Evolutionary conservation across 345 rosid species (phyloP).

Genomic region (Citrus medica): DNA sequence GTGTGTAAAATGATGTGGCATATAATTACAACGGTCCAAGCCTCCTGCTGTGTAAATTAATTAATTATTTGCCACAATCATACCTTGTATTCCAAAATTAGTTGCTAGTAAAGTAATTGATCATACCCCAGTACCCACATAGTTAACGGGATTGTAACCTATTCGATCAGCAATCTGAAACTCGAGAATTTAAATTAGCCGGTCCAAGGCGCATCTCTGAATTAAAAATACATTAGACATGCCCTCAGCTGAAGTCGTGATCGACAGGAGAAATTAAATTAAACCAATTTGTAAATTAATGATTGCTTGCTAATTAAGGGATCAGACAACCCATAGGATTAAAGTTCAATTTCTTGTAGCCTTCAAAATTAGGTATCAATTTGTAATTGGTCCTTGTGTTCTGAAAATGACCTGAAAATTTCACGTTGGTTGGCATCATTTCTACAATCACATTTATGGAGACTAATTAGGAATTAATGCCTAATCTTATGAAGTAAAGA

Average conservation of each 20-base stretch:
- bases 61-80: not conserved
- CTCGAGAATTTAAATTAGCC: not conserved
- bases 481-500: no score
- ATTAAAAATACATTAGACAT: conserved; percentile 12
- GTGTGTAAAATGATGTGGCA: not conserved
- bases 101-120: not conserved
- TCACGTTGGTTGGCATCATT: no score
- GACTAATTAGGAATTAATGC: no score
- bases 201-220: not conserved
- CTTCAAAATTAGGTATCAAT: no score
- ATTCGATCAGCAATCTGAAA: conserved; percentile 7
- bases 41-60: not conserved
- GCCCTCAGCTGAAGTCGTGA: conserved; percentile 23
- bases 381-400: no score
- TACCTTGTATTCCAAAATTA: not conserved
- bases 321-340: conserved; percentile 15
- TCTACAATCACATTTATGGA: no score
- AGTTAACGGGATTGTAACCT: conserved; percentile 24
- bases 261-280: conserved; percentile 25
- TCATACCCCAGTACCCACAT: not conserved
- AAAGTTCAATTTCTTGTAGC: not conserved
- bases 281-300: conserved; percentile 8
- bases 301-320: conserved; percentile 10
- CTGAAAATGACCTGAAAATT: no score
- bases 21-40: not conserved